Evolutionary conservation across 2,329 filamentous ascomycete species (phyloP), one percentile per base, ranked within the genome.

Genomic region (Hypomyces rosellus): DNA sequence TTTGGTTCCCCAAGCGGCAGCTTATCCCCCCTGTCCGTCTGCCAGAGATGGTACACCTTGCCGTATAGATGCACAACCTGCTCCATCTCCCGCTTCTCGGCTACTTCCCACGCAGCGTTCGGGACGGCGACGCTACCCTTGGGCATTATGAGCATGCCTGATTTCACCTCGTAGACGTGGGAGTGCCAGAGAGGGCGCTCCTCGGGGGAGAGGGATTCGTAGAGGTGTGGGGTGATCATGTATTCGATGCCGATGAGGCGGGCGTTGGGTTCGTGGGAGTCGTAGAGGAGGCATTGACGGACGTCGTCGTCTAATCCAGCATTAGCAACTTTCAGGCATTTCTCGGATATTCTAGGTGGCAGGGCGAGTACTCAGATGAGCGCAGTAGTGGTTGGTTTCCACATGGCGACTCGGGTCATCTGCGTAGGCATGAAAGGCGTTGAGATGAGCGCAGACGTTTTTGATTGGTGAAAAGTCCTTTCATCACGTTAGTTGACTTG

Each of bases 21-120:
- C 52, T 63, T 61, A 61, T 92, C 81, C 0, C 88, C 88, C 5
- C 79, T 73, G 68, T 95, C 89, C 14, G 85, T 81, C 75, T 95
- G 88, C 89, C 90, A 95, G 39, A 93, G 74, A 64, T 95, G 89
- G 65, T 86, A 93, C 1, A 85, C 81, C 64, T 95, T 95, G 9
- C 89, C 89, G 61, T 95, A 95, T 3, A 93, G 65, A 1, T 78
- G 74, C 3, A 89, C 70, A 0, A 93, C 76, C 51, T 90, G 76
- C 55, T 86, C 80, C 88, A 95, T 93, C 67, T 92, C 89, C 43
- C 78, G 76, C 33, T 80, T 88, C 71, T 95, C 89, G 2, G 88
- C 85, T 4, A 75, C 65, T 55, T 93, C 85, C 89, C 89, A 95
- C 0, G 73, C 78, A 30, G 25, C 0, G 75, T 67, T 20, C 76